Evolutionary conservation across 2,329 filamentous ascomycete species (phyloP).

Genomic region (Sporothrix inflata): DNA sequence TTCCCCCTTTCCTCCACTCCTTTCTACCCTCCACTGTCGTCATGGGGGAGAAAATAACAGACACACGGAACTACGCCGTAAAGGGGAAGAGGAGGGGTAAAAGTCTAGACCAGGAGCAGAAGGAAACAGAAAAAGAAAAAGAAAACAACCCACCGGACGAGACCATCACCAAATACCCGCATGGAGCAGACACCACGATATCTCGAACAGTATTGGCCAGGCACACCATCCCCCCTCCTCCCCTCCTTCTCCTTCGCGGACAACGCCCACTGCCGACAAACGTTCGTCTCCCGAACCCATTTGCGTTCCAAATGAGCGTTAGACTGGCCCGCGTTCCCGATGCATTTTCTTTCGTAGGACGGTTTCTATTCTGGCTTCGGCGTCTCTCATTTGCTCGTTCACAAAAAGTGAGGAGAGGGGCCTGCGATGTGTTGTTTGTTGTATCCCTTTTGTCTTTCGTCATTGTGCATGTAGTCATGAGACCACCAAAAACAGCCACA

Average conservation of each 20-base stretch:
- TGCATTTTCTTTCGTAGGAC: not conserved
- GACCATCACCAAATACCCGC: too few species aligned
- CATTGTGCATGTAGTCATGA: constrained; percentile 21
- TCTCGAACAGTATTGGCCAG: not conserved
- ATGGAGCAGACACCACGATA: too few species aligned
- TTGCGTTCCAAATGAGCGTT: too few species aligned
- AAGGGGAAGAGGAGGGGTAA: not conserved
- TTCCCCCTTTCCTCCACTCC: too few species aligned
- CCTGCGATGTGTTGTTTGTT: not conserved
- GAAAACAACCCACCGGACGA: too few species aligned
- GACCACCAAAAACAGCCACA: not conserved
- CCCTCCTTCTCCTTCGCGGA: not conserved
- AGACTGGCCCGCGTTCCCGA: not conserved
- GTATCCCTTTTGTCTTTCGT: not conserved
- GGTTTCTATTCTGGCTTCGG: not conserved
- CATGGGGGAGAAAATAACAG: not conserved
- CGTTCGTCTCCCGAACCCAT: not conserved
- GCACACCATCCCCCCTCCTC: not conserved
- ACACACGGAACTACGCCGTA: not conserved
- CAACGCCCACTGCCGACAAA: not conserved
- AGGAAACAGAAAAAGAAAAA: not conserved
- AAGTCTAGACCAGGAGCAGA: not conserved
- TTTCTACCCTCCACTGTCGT: not conserved
- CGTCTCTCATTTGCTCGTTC: not conserved
- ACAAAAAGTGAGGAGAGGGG: not conserved